Evolutionary conservation across 495 filamentous ascomycete species (phyloP).

Genomic region (Stereocaulon alpinum): DNA sequence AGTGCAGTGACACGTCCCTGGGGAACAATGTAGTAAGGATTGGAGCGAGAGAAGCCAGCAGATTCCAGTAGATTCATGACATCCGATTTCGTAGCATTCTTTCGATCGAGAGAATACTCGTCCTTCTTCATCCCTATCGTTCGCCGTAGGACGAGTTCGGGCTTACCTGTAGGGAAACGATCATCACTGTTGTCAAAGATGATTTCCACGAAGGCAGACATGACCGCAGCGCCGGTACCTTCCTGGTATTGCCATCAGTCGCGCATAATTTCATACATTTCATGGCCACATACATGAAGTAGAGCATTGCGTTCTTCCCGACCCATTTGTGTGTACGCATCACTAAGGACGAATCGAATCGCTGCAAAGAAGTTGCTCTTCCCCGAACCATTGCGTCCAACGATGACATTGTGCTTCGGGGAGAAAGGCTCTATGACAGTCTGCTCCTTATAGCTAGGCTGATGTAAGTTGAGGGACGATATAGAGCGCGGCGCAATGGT

Average conservation of each 20-base stretch:
- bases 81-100: conserved; percentile 89
- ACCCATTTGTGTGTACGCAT: conserved; percentile 93
- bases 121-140: conserved; percentile 98
- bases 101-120: conserved; percentile 92
- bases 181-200: conserved; percentile 98
- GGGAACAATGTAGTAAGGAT: conserved; percentile 98
- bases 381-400: conserved; percentile 96
- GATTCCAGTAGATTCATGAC: conserved; percentile 94
- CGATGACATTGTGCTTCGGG: conserved; percentile 95
- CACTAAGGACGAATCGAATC: conserved; percentile 95
- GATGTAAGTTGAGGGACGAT: not conserved
- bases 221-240: conserved; percentile 92
- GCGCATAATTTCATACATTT: not conserved
- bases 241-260: conserved; percentile 41
- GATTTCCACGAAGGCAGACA: conserved; percentile 98
- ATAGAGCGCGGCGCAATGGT: conserved; percentile 15
- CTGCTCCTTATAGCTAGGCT: conserved; percentile 89
- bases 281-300: conserved; percentile 52
- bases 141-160: conserved; percentile 78
- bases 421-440: conserved; percentile 98
- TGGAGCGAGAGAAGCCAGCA: conserved; percentile 91
- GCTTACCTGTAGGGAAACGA: conserved; percentile 87
- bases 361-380: conserved; percentile 99
- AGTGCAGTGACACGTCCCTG: conserved; percentile 92
- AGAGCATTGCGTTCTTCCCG: conserved; percentile 93